Percentiles rank a stretch among this genome's conserved stretches.
These are phyloP conservation scores for Plasmodium sp. DNA, from an alignment of 169 alveolate genomes.

Conservation along the genomic window DNA sequence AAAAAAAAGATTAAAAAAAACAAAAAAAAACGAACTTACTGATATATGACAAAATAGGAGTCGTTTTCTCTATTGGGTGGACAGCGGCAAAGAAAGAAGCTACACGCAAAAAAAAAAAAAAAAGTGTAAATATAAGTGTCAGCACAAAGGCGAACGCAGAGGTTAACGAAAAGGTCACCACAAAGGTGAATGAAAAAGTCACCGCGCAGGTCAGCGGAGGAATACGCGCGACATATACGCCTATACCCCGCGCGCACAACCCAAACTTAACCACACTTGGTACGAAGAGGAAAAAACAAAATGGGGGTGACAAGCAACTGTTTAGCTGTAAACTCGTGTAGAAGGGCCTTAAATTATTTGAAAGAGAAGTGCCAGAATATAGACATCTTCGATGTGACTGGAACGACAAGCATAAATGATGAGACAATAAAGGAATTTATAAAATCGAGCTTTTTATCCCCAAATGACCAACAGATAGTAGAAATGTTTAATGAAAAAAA, in stretches of 20 bases:
- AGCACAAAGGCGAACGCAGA: background rate
- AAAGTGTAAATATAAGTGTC: background rate
- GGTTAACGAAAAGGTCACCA: background rate
- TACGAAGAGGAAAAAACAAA: background rate
- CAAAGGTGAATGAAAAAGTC: background rate
- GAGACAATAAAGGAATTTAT: background rate
- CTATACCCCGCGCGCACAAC: background rate
- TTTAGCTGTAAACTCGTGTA: background rate
- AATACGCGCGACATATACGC: background rate
- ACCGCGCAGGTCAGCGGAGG: background rate
- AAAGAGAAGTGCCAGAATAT: background rate
- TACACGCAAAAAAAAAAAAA: background rate
- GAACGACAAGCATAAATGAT: background rate
- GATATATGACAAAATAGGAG: background rate
- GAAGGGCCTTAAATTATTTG: background rate
- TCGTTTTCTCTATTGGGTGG: background rate
- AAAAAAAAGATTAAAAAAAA: background rate
- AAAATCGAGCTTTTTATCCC: background rate
- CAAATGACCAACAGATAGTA: conserved; percentile 36
- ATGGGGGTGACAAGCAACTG: background rate
- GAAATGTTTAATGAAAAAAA: conserved; percentile 46
- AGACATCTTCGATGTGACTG: background rate
- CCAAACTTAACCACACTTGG: background rate
- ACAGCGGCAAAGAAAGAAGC: background rate
- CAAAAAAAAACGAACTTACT: background rate